Evolutionary conservation across 805 yeast genomes (phyloP), one percentile per base, ranked within the genome.

Genomic region (Candida pseudofarinosa): DNA sequence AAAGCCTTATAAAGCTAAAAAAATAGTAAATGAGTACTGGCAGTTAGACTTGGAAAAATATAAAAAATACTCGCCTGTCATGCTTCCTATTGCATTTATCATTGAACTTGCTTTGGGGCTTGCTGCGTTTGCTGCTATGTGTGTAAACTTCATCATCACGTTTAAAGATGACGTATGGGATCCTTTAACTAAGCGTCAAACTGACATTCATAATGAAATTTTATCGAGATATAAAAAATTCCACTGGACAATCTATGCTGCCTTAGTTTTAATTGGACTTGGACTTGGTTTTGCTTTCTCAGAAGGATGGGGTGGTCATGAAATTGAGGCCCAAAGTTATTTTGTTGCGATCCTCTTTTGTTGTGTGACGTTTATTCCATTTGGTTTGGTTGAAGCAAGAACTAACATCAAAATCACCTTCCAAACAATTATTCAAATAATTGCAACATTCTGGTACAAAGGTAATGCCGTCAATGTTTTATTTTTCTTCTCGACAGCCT

Each of bases 21-120:
- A 49, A 37, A 47, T 56, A 12, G 42, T 56, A 28, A 42, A 49
- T 32, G 13, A 35, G 12, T 41, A 52, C 17, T 53, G 46, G 43
- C 31, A 40, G 10, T 43, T 56, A 10, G 45, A 51, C 38, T 16
- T 36, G 13, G 48, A 43, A 8, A 46, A 49, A 35, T 47, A 34
- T 36, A 35, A 41, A 18, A 15, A 39, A 30, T 50, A 50, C 40
- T 50, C 54, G 1, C 54, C 54, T 12, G 49, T 50, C 10, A 43
- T 50, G 45, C 26, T 48, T 16, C 52, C 52, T 7, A 42, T 44
- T 20, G 48, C 48, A 4, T 50, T 48, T 32, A 34, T 50, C 15
- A 41, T 50, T 45, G 41, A 39, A 19, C 30, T 44, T 4, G 48
- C 50, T 3, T 34, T 48, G 7, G 46, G 45, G 13, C 33, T 50